Conservation (phyloP, 805 yeast genomes). For the Ogataea pini region DNA sequence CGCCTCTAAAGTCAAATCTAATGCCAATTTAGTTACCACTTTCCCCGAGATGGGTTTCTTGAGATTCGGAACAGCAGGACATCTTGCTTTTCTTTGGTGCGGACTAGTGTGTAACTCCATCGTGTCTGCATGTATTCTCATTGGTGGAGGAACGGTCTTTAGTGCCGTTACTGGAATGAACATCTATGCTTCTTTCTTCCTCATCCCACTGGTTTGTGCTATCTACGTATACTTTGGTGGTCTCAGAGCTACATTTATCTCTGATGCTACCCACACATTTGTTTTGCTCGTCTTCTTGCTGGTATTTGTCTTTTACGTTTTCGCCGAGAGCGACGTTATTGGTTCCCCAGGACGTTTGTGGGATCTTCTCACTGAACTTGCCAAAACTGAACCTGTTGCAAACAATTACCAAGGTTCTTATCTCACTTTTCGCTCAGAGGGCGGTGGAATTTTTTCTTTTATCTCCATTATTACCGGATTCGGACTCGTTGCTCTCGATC, state of each 20-base stretch:
- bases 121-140: conserved; percentile 18
- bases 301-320: conserved; percentile 36
- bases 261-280: conserved; percentile 53
- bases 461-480: conserved; percentile 35
- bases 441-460: conserved; percentile 14
- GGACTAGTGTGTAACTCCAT: conserved; percentile 12
- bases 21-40: conserved; percentile 32
- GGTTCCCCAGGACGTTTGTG: conserved; percentile 48
- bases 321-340: conserved; percentile 38
- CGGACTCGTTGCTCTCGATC: conserved; percentile 27
- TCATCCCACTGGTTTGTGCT: conserved; percentile 49
- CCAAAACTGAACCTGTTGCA: conserved; percentile 32
- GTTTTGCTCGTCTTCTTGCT: conserved; percentile 36
- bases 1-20: conserved; percentile 32
- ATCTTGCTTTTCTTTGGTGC: conserved; percentile 15
- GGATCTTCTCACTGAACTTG: conserved; percentile 41
- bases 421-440: conserved; percentile 12
- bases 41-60: conserved; percentile 34
- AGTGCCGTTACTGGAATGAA: conserved; percentile 46
- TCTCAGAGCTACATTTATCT: conserved; percentile 52
- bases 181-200: conserved; percentile 45
- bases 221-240: conserved; percentile 54
- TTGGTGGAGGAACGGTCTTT: conserved; percentile 48
- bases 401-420: conserved; percentile 33
- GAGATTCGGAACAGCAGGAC: conserved; percentile 32